These are phyloP conservation scores for Dalbergia oliveri DNA, from an alignment of 306 rosid species.

Conservation along the genomic window DNA sequence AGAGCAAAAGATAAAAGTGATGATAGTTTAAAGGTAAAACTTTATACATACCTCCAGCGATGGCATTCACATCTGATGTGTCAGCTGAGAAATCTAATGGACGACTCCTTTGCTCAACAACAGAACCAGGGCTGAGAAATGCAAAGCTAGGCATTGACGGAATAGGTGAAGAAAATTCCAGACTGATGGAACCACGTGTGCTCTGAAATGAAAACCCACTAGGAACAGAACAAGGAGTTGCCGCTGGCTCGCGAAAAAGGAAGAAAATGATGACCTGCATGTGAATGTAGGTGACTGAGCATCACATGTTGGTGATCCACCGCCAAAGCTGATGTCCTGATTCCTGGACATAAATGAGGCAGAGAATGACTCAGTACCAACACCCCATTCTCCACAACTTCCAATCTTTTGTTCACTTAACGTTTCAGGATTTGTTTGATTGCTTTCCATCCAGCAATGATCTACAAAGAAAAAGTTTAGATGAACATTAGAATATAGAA, in stretches of 20 bases:
- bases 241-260: slow-evolving; percentile 54
- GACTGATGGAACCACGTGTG: slow-evolving; percentile 45
- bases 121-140: slow-evolving; percentile 61
- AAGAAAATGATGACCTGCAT: slow-evolving; percentile 72
- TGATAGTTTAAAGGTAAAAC: slow-evolving; percentile 15
- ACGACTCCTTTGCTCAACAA: slow-evolving; percentile 52
- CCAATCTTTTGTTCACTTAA: slow-evolving; percentile 40
- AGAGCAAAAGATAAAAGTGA: not conserved
- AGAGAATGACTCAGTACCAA: slow-evolving; percentile 53
- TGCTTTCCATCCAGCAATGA: slow-evolving; percentile 68
- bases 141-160: slow-evolving; percentile 75
- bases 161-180: slow-evolving; percentile 55
- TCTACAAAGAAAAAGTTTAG: slow-evolving; percentile 48
- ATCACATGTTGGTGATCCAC: slow-evolving; percentile 59
- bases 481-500: slow-evolving; percentile 3
- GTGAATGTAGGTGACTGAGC: slow-evolving; percentile 64
- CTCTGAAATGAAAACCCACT: slow-evolving; percentile 63
- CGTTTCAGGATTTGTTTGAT: slow-evolving; percentile 41
- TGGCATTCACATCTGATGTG: slow-evolving; percentile 47
- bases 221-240: slow-evolving; percentile 56
- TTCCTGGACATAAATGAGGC: slow-evolving; percentile 64
- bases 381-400: slow-evolving; percentile 49
- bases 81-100: slow-evolving; percentile 50
- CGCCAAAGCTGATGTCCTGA: slow-evolving; percentile 72
- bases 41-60: slow-evolving; percentile 52